phyloP scores from a whole-genome alignment of 2,329 filamentous ascomycete genomes.

The Alternaria atra region DNA sequence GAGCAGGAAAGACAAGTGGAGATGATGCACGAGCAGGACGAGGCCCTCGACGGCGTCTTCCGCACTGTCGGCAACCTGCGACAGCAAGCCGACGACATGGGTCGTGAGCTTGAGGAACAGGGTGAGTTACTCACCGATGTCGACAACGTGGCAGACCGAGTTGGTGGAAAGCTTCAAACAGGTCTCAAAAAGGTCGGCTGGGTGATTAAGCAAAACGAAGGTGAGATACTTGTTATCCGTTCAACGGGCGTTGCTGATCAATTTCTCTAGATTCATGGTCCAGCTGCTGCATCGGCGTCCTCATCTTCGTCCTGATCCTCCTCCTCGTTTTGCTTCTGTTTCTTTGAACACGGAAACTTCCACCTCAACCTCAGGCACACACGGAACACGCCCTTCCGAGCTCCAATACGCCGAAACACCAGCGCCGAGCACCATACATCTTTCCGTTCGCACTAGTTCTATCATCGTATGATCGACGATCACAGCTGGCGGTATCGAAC shows the following conservation, averaged over 20 bases:
- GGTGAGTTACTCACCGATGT: slow-evolving; percentile 85
- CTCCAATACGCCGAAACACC: not conserved
- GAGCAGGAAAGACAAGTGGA: slow-evolving; percentile 90
- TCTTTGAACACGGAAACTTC: slow-evolving; percentile 56
- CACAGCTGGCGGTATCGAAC: not conserved
- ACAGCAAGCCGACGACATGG: slow-evolving; percentile 94
- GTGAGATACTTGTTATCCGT: slow-evolving; percentile 54
- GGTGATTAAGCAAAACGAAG: slow-evolving; percentile 90
- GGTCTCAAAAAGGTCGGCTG: slow-evolving; percentile 87
- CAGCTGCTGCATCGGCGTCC: slow-evolving; percentile 87
- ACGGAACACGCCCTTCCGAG: slow-evolving; percentile 1
- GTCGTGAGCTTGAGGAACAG: slow-evolving; percentile 94
- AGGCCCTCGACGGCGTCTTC: slow-evolving; percentile 91
- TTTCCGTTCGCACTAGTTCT: slow-evolving; percentile 28
- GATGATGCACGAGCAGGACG: slow-evolving; percentile 94
- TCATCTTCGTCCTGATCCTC: slow-evolving; percentile 89
- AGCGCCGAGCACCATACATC: not conserved
- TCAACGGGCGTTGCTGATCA: slow-evolving; percentile 5
- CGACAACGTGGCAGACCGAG: slow-evolving; percentile 84
- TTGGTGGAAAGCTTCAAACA: slow-evolving; percentile 83
- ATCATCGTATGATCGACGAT: slow-evolving; percentile 4
- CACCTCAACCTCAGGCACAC: slow-evolving; percentile 1
- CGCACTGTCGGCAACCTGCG: slow-evolving; percentile 90
- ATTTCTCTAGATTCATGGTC: slow-evolving; percentile 69
- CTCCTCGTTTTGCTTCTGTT: slow-evolving; percentile 79